Base-by-base conservation (phyloP, 768 basidiomycete species). In the Hortiboletus campestris region DNA sequence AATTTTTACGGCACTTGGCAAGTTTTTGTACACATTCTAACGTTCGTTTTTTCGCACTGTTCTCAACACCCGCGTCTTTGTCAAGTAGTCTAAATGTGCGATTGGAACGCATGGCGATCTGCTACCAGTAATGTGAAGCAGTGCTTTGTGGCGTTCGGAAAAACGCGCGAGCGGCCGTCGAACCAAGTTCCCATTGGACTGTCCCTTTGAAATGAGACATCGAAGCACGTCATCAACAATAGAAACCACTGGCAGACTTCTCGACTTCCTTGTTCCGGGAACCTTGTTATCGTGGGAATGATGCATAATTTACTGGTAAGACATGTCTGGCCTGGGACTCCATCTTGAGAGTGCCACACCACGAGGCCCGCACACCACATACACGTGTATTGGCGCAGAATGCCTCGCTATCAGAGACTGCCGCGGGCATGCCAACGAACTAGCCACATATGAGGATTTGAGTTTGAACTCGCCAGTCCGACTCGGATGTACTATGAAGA, bases 121-220 rank as follows among this genome's bases (percentile, higher is more conserved):
- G 17, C 36, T 31, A 11, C 25, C 32, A 34, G 38, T 38, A 22
- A 29, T 40, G n/a, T 32, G 22, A 47, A 55, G 63, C 57, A 35
- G 55, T 53, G 48, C 65, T 68, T 68, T 66, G 65, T 66, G 65
- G 65, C 65, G 61, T 55, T 49, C 52, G 53, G 56, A 43, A 46
- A 48, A 19, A 50, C 14, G 41, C 50, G 46, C 36, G 34, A 47
- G 32, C n/a, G n/a, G n/a, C 31, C 41, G 19, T 34, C 19, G 42
- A 29, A 48, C 13, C 25, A 25, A 5, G 25, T 49, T 51, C 52
- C 42, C 46, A 49, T 57, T 64, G 34, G 32, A 17, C 22, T 38
- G 22, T 32, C 13, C 46, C 12, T 46, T n/a, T n/a, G n/a, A 58
- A 64, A 43, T 25, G 48, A 34, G 36, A 34, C 38, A 40, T 34